phyloP scores from a whole-genome alignment of 257 asterid species.

The Jacaranda copaia region DNA sequence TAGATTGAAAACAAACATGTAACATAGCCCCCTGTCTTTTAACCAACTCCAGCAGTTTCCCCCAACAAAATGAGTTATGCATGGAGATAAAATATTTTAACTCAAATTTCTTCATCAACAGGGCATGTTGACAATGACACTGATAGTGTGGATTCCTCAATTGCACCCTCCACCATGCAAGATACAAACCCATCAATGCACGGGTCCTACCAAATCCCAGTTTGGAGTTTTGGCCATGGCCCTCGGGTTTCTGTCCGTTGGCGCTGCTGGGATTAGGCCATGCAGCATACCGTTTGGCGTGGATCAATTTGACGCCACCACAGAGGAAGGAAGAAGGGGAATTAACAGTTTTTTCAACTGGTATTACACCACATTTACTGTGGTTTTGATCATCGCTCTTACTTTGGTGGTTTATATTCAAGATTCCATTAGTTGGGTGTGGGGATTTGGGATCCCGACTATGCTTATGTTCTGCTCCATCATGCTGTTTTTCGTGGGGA shows the following conservation, averaged over 20 bases:
- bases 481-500: constrained; percentile 64
- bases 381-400: constrained; percentile 62
- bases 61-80: constrained; percentile 1
- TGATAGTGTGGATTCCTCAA: constrained; percentile 65
- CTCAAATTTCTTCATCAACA: constrained; percentile 36
- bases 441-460: constrained; percentile 72
- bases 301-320: constrained; percentile 76
- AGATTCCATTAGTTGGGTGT: constrained; percentile 69
- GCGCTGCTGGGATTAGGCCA: constrained; percentile 87
- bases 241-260: constrained; percentile 61
- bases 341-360: constrained; percentile 89
- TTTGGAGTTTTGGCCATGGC: constrained; percentile 55
- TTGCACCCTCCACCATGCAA: constrained; percentile 81
- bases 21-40: not conserved
- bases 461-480: constrained; percentile 62
- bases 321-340: constrained; percentile 72
- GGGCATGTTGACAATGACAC: constrained; percentile 88
- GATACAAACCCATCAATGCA: constrained; percentile 49
- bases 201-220: constrained; percentile 61
- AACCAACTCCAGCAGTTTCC: constrained; percentile 14
- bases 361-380: constrained; percentile 82
- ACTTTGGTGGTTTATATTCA: constrained; percentile 84
- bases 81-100: too few relatives aligned
- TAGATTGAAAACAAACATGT: too few relatives aligned
- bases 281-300: constrained; percentile 95